phyloP scores from a whole-genome alignment of 129 eudicot genomes.

The Pittosporum tobira region DNA sequence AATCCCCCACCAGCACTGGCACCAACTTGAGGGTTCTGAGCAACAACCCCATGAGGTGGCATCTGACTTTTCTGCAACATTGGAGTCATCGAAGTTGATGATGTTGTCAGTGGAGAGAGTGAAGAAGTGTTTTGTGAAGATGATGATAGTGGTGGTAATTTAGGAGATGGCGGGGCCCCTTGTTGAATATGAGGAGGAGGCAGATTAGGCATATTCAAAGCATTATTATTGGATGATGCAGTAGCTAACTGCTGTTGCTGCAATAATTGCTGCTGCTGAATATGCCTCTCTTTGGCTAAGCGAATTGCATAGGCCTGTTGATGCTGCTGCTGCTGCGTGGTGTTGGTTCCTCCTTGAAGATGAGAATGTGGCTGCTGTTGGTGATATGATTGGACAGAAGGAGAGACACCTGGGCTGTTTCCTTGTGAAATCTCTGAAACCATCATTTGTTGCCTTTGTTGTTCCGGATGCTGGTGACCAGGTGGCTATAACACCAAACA shows the following conservation, averaged over 20 bases:
- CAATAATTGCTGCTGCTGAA: slow-evolving; percentile 56
- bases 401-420: slow-evolving; percentile 37
- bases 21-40: slow-evolving; percentile 41
- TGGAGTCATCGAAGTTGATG: slow-evolving; percentile 33
- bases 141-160: slow-evolving; percentile 58
- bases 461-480: slow-evolving; percentile 41
- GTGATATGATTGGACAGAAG: slow-evolving; percentile 41
- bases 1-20: slow-evolving; percentile 36
- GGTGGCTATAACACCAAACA: neutral
- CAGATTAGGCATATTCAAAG: too few relatives aligned
- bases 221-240: slow-evolving; percentile 45
- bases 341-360: slow-evolving; percentile 37
- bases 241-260: slow-evolving; percentile 44
- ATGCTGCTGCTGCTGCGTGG: too few relatives aligned
- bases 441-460: slow-evolving; percentile 52
- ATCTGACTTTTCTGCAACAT: slow-evolving; percentile 37
- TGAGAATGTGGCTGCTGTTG: slow-evolving; percentile 58
- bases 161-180: slow-evolving; percentile 50
- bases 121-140: slow-evolving; percentile 53
- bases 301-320: slow-evolving; percentile 57
- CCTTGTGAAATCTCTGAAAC: slow-evolving; percentile 52
- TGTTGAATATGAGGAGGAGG: slow-evolving; percentile 47
- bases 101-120: slow-evolving; percentile 28
- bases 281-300: slow-evolving; percentile 62
- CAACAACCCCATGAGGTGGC: slow-evolving; percentile 44